These are phyloP conservation scores for Boletellus sp. DNA, from an alignment of 768 basidiomycete genomes.

Conservation along the genomic window DNA sequence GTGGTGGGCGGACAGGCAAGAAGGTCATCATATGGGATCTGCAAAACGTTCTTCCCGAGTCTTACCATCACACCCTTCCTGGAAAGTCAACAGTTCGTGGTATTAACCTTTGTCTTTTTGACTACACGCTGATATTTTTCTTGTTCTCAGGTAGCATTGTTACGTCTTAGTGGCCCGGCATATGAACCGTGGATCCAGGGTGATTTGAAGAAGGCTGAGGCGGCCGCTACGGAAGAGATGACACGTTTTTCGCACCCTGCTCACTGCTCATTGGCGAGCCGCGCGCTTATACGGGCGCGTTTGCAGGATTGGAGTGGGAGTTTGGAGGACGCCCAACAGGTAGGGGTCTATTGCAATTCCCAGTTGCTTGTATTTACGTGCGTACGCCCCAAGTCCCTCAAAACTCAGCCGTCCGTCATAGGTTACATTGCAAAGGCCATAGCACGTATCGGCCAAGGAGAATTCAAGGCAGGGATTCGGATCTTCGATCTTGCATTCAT, in stretches of 20 bases:
- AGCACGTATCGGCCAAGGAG: constrained; percentile 12
- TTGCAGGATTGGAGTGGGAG: constrained; percentile 9
- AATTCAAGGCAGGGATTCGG: constrained; percentile 7
- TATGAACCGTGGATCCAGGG: constrained; percentile 7
- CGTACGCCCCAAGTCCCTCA: constrained; percentile 7
- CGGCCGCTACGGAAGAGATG: constrained; percentile 8
- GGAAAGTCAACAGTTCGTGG: constrained; percentile 1
- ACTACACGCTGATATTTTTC: background rate
- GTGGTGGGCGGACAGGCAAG: constrained; percentile 6
- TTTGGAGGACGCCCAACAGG: constrained; percentile 8
- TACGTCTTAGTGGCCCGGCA: constrained; percentile 1
- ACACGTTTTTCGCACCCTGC: background rate
- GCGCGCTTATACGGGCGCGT: constrained; percentile 10
- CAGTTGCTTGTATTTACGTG: background rate
- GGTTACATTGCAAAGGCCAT: constrained; percentile 16
- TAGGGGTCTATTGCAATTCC: background rate
- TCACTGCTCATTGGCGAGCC: constrained; percentile 1
- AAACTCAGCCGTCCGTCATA: constrained; percentile 4
- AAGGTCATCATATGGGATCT: constrained; percentile 9
- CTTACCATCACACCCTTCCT: background rate
- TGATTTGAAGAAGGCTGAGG: constrained; percentile 7
- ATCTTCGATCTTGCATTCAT: constrained; percentile 15
- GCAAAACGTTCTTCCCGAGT: constrained; percentile 5
- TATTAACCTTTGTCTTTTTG: background rate
- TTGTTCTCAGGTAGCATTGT: constrained; percentile 2